Percentiles rank a stretch among this genome's conserved stretches.
Evolutionary conservation across 371 early-diverging fungal genomes (phyloP).

Genomic region (Capniomyces stellatus): DNA sequence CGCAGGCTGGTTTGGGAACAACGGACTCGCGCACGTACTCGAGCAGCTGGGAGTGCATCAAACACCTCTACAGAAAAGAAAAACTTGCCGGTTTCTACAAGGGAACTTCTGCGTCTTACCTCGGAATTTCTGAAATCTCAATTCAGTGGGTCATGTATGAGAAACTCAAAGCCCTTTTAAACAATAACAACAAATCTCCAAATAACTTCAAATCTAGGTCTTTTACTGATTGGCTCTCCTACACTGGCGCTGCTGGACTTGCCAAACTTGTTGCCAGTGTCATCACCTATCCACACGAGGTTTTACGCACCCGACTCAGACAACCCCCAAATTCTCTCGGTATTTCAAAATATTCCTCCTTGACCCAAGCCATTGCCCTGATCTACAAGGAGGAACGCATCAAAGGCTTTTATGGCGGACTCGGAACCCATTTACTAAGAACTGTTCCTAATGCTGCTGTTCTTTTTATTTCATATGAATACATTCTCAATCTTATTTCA

Average conservation of each 20-base stretch:
- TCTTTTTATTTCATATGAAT: conserved; percentile 84
- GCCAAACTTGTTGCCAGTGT: conserved; percentile 80
- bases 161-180: conserved; percentile 43
- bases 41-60: too few species aligned
- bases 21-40: too few species aligned
- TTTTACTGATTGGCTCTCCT: conserved; percentile 43
- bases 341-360: conserved; percentile 52
- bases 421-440: conserved; percentile 84
- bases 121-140: conserved; percentile 65
- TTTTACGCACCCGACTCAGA: conserved; percentile 68
- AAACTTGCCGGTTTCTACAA: conserved; percentile 69
- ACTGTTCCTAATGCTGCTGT: conserved; percentile 94
- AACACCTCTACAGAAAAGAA: conserved; percentile 49
- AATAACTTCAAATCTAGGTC: background rate
- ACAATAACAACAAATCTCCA: background rate
- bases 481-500: conserved; percentile 34
- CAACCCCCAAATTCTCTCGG: conserved; percentile 46
- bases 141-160: conserved; percentile 93
- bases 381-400: conserved; percentile 74
- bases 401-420: conserved; percentile 77
- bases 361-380: conserved; percentile 46
- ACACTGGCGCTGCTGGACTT: conserved; percentile 60
- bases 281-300: conserved; percentile 73
- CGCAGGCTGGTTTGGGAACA: conserved; percentile 56
- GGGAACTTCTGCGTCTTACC: conserved; percentile 78